Conservation (phyloP, 306 rosid genomes). For the Ormosia emarginata region DNA sequence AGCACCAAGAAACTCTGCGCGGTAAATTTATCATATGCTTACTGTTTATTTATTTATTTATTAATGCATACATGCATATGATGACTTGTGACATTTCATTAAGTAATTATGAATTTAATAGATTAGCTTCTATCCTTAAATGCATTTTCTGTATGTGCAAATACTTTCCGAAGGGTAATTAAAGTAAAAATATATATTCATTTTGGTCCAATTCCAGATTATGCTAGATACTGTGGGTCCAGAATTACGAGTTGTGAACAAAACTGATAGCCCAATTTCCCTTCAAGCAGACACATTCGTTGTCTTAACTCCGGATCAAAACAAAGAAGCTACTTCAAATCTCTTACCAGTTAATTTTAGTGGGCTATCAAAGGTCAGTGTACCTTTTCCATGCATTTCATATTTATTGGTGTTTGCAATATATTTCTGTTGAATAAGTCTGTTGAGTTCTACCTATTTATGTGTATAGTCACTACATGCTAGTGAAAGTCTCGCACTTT, state of each 20-base stretch:
- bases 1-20: conserved; percentile 71
- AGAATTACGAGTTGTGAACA: conserved; percentile 76
- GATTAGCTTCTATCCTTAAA: background rate
- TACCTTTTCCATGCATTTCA: background rate
- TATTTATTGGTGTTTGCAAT: background rate
- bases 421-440: background rate
- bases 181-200: background rate
- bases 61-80: background rate
- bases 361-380: conserved; percentile 74
- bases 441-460: background rate
- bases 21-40: conserved; percentile 35
- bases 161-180: conserved; percentile 9
- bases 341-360: conserved; percentile 71
- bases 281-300: conserved; percentile 67
- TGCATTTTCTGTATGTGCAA: background rate
- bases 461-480: background rate
- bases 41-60: background rate
- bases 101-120: background rate
- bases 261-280: conserved; percentile 55
- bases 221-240: conserved; percentile 93
- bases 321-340: conserved; percentile 62
- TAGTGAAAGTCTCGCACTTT: background rate
- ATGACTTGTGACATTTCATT: background rate
- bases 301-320: conserved; percentile 78
- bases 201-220: conserved; percentile 49